phyloP scores from a whole-genome alignment of 129 eudicot species.

The Arctium minus region DNA sequence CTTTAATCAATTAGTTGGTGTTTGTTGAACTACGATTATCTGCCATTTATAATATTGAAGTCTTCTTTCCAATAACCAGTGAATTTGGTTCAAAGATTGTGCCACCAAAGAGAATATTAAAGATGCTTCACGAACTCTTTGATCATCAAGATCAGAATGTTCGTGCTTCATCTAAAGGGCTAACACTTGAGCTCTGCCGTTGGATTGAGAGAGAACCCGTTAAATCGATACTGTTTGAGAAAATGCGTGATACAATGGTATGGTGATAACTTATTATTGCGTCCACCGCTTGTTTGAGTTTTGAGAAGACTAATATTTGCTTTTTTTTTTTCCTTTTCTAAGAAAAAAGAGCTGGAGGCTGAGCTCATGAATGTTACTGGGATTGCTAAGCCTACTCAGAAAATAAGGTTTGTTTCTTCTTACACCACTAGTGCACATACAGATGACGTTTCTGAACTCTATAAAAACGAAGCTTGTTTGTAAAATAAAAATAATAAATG shows the following conservation, averaged over 20 bases:
- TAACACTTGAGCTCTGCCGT: constrained; percentile 96
- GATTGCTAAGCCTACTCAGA: constrained; percentile 83
- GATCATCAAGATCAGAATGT: constrained; percentile 99
- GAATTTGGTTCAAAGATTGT: constrained; percentile 96
- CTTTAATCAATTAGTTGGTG: too few species aligned
- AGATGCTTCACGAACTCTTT: constrained; percentile 99
- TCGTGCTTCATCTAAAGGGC: constrained; percentile 96
- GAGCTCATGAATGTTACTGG: constrained; percentile 89
- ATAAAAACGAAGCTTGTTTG: background rate
- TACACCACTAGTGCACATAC: background rate
- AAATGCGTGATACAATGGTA: constrained; percentile 99
- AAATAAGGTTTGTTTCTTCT: constrained; percentile 61
- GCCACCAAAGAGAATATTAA: constrained; percentile 92
- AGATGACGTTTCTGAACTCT: background rate
- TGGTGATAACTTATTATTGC: constrained; percentile 1
- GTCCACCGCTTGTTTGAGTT: background rate
- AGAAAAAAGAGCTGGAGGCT: constrained; percentile 99
- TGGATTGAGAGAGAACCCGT: constrained; percentile 99
- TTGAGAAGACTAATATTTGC: background rate
- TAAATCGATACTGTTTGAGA: constrained; percentile 91
- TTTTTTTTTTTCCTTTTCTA: background rate
- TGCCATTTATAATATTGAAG: constrained; percentile 4
- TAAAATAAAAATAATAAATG: too few species aligned
- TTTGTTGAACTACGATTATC: too few species aligned
- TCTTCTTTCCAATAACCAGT: constrained; percentile 37